Evolutionary conservation across 768 basidiomycete genomes (phyloP), one percentile per base, ranked within the genome.

Genomic region (Mycena filopes): DNA sequence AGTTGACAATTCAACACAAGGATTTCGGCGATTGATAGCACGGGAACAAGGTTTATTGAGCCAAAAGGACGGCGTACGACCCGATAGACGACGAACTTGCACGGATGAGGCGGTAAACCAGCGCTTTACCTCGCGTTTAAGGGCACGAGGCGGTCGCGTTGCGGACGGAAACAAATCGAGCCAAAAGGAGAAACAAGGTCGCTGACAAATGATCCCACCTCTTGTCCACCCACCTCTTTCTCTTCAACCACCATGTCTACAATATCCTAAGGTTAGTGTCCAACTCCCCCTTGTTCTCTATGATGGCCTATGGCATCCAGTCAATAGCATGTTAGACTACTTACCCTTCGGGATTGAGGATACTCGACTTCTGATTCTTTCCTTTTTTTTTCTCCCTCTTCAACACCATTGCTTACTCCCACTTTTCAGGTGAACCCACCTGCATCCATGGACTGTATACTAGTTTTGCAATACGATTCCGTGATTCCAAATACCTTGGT

Each of bases 241-340:
- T 20, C 29, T 11, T 9, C 16, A 20, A 18, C 13, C 15, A 28
- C 20, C 15, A 8, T 15, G 16, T 13, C 25, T 7, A n/a, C n/a
- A n/a, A n/a, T n/a, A 6, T 21, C 23, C 48, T 28, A 47, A 65
- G 65, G 65, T 66, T 66, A 21, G 65, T 61, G 3, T 38, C 28
- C 28, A 33, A n/a, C 0, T 40, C 28, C 36, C 6, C 28, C 29
- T 46, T 6, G 18, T 29, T 21, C 43, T 48, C 41, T 26, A 46
- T 57, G 63, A 65, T 65, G 59, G 63, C 67, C 67, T 69, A 20
- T 53, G 71, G 73, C 73, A 33, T 55, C 55, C 60, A 69, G 74
- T 74, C 73, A 70, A 68, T 55, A 65, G 75, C 73, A 74, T 76
- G 73, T 71, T 76, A 75, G 72, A 75, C 75, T 75, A 70, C 74